Percentiles rank a stretch among this genome's conserved stretches.
phyloP scores from a whole-genome alignment of 1,284 basidiomycete genomes.

The Puccinia coronata region DNA sequence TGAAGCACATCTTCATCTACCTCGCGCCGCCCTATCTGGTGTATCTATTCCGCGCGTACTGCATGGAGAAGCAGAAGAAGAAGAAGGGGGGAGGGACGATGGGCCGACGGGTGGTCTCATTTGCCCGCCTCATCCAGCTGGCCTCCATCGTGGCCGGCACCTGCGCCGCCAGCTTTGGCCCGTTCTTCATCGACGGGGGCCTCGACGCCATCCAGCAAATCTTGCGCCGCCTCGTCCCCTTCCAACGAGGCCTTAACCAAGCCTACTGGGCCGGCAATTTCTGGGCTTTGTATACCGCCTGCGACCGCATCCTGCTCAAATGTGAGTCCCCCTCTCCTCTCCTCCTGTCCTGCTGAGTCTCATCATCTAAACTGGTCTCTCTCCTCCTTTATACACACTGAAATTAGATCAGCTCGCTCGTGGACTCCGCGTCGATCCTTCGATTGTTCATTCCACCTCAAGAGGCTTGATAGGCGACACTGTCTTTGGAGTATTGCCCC shows the following conservation, averaged over 20 bases:
- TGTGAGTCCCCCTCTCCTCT: conserved; percentile 63
- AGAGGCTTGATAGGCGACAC: conserved; percentile 90
- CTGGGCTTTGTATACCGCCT: conserved; percentile 83
- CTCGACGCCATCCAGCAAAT: conserved; percentile 79
- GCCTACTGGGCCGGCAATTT: conserved; percentile 95
- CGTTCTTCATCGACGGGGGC: conserved; percentile 68
- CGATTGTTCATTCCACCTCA: conserved; percentile 76
- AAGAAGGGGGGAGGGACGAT: no score
- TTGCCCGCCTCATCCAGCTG: conserved; percentile 68
- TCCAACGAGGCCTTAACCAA: conserved; percentile 89
- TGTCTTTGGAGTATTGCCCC: conserved; percentile 81
- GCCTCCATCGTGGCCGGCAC: conserved; percentile 78
- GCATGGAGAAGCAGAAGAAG: conserved; percentile 64
- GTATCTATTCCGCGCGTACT: conserved; percentile 82
- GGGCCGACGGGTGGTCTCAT: conserved; percentile 62
- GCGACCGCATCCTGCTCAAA: conserved; percentile 75
- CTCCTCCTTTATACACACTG: background rate
- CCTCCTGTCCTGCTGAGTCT: conserved; percentile 24
- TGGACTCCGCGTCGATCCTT: conserved; percentile 65
- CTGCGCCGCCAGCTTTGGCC: conserved; percentile 77
- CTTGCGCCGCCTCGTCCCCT: conserved; percentile 82
- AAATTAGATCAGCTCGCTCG: conserved; percentile 54
- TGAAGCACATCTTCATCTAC: conserved; percentile 97
- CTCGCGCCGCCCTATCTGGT: conserved; percentile 89
- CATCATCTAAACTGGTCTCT: conserved; percentile 20